These are phyloP conservation scores for Xerocomus nothofagi DNA, from an alignment of 1,284 basidiomycete species.

Conservation along the genomic window DNA sequence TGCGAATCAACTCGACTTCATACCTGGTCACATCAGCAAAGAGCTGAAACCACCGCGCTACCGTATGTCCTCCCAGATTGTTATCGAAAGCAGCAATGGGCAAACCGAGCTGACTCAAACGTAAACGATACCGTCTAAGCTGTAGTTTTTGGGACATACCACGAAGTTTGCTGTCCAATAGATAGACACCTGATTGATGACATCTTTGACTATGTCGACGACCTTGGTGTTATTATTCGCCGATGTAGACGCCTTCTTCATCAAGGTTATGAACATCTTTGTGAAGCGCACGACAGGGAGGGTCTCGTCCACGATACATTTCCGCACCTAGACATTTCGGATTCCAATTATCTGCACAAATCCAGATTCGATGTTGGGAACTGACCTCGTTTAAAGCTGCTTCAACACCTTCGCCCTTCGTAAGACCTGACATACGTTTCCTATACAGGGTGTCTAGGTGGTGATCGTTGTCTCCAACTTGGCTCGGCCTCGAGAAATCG, in stretches of 20 bases:
- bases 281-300: conserved; percentile 11
- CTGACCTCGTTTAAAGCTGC: conserved; percentile 20
- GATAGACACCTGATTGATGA: conserved; percentile 66
- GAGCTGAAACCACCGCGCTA: conserved; percentile 48
- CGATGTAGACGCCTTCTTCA: conserved; percentile 16
- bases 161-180: conserved; percentile 64
- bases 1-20: not conserved
- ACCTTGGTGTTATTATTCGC: conserved; percentile 40
- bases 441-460: conserved; percentile 11
- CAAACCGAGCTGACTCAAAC: conserved; percentile 46
- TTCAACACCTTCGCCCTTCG: conserved; percentile 13
- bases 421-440: conserved; percentile 23
- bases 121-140: conserved; percentile 24
- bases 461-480: not conserved
- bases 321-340: conserved; percentile 10
- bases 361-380: not conserved
- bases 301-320: conserved; percentile 12
- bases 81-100: conserved; percentile 57
- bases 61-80: conserved; percentile 48
- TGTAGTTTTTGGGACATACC: conserved; percentile 39
- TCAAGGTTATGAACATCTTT: conserved; percentile 11
- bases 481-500: conserved; percentile 22
- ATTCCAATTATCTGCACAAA: not conserved
- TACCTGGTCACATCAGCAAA: conserved; percentile 59
- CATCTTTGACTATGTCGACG: conserved; percentile 72